phyloP scores from a whole-genome alignment of 805 yeast genomes.

The Starmerella geochares region DNA sequence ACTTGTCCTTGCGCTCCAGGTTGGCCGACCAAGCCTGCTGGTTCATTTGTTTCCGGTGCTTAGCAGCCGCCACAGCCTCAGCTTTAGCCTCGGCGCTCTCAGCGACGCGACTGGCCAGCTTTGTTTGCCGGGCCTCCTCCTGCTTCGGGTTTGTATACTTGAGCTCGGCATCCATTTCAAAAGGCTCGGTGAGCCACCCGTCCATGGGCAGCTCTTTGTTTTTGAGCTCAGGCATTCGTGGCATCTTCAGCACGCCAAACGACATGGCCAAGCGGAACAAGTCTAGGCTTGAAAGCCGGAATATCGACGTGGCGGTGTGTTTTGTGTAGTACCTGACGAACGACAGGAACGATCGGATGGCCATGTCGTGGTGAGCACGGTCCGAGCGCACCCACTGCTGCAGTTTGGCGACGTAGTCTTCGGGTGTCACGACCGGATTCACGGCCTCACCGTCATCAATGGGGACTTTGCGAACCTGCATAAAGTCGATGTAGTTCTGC shows the following conservation, averaged over 20 bases:
- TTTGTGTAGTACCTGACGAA: conserved; percentile 75
- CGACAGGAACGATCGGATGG: conserved; percentile 70
- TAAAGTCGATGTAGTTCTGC: conserved; percentile 67
- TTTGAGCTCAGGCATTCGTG: conserved; percentile 86
- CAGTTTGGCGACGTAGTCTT: conserved; percentile 26
- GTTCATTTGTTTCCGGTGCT: conserved; percentile 27
- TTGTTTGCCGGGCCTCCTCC: conserved; percentile 53
- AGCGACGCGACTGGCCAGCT: conserved; percentile 39
- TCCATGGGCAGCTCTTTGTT: conserved; percentile 47
- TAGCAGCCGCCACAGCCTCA: conserved; percentile 22
- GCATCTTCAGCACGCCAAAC: conserved; percentile 74
- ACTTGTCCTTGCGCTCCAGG: conserved; percentile 49
- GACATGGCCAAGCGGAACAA: conserved; percentile 59
- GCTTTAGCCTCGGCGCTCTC: conserved; percentile 28
- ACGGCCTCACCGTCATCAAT: conserved; percentile 32
- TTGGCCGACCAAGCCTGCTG: conserved; percentile 78
- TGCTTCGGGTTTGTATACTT: conserved; percentile 53
- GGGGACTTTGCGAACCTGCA: conserved; percentile 58
- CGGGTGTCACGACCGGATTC: conserved; percentile 4
- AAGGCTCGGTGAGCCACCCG: conserved; percentile 60
- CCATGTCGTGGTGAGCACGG: conserved; percentile 70
- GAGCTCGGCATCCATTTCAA: conserved; percentile 55
- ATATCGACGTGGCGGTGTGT: conserved; percentile 80
- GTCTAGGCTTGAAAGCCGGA: conserved; percentile 62
- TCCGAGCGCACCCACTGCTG: conserved; percentile 58